Conservation (phyloP, 2,329 filamentous ascomycete genomes). For the Fusarium palustre region DNA sequence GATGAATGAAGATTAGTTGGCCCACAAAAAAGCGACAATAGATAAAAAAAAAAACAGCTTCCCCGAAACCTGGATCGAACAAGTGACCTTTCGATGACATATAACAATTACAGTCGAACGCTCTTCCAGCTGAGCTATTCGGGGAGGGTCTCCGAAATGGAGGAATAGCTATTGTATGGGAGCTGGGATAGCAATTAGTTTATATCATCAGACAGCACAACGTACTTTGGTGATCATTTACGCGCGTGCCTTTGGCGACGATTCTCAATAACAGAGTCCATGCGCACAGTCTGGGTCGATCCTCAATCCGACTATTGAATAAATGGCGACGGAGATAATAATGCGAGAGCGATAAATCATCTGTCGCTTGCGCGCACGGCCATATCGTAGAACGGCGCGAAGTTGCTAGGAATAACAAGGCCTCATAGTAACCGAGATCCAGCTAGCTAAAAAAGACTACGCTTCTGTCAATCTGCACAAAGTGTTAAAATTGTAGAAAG, state of each 20-base stretch:
- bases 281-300: neutral
- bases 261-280: no score
- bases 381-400: neutral
- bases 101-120: constrained; percentile 33
- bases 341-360: neutral
- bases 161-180: constrained; percentile 9
- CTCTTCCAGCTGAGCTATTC: constrained; percentile 38
- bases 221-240: accelerated
- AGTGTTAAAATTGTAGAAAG: neutral
- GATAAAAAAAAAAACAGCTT: constrained; percentile 3
- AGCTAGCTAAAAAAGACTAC: neutral
- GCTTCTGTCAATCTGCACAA: no score
- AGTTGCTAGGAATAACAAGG: accelerated
- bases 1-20: no score
- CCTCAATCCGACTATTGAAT: accelerated
- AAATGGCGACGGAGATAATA: neutral
- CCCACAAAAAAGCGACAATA: neutral
- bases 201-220: accelerated
- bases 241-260: accelerated
- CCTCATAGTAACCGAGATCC: accelerated
- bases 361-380: neutral
- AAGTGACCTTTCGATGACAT: constrained; percentile 36
- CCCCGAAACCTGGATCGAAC: constrained; percentile 38
- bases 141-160: constrained; percentile 15
- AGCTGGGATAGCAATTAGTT: accelerated